phyloP scores from a whole-genome alignment of 2,329 filamentous ascomycete species.

The Penicillium vulpinum region DNA sequence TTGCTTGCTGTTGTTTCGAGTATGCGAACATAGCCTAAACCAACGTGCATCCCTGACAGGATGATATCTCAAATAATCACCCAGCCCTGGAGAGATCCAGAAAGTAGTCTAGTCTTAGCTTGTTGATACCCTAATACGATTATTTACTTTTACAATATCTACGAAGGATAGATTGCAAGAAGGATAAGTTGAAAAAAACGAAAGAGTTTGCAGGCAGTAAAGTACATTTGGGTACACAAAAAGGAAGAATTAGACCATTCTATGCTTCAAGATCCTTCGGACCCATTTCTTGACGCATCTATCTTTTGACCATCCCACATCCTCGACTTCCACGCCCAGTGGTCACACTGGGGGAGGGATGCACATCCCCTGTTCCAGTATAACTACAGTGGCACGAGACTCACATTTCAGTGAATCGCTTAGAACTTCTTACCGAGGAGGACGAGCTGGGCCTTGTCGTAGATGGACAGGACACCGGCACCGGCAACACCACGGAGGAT shows the following conservation, averaged over 20 bases:
- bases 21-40: background rate
- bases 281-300: constrained; percentile 45
- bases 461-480: constrained; percentile 99
- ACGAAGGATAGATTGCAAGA: no score
- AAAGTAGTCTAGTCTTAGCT: no score
- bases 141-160: background rate
- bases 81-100: no score
- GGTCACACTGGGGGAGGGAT: constrained; percentile 28
- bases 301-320: constrained; percentile 43
- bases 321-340: constrained; percentile 31
- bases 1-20: background rate
- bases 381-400: constrained; percentile 23
- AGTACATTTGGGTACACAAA: constrained; percentile 50
- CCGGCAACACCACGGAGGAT: constrained; percentile 99
- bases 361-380: constrained; percentile 30
- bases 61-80: no score
- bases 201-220: constrained; percentile 50
- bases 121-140: background rate
- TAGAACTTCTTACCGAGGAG: constrained; percentile 99
- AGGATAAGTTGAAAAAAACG: constrained; percentile 37
- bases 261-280: constrained; percentile 47
- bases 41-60: background rate
- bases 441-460: constrained; percentile 98
- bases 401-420: constrained; percentile 35
- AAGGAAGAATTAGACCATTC: constrained; percentile 42